A percentile compares a stretch with the other conserved stretches of the same genome.
Evolutionary conservation across 2,329 filamentous ascomycete species (phyloP).

Genomic region (Cytospora paraplurivora): DNA sequence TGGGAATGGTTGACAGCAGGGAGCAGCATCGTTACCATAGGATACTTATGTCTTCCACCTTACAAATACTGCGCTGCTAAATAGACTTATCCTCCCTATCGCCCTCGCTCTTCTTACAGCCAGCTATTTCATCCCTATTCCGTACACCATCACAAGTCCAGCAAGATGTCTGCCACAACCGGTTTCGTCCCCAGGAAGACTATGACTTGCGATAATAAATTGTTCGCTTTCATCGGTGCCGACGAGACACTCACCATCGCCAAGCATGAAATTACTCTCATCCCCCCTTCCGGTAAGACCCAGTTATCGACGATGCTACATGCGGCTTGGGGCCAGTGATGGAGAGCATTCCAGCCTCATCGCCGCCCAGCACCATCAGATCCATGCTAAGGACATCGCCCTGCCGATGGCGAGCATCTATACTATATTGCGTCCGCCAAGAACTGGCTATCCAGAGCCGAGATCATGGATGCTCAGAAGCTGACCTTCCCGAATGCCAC

Average conservation of each 20-base stretch:
- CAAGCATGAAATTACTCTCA: slow-evolving; percentile 24
- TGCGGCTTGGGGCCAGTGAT: slow-evolving; percentile 29
- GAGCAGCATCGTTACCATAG: too few species aligned
- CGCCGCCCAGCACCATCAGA: slow-evolving; percentile 10
- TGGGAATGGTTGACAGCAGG: background rate
- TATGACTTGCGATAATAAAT: slow-evolving; percentile 9
- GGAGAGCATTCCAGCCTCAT: slow-evolving; percentile 17
- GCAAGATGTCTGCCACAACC: background rate
- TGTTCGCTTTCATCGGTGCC: slow-evolving; percentile 21
- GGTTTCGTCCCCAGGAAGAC: background rate
- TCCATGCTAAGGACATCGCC: slow-evolving; percentile 24
- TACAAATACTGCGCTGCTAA: background rate
- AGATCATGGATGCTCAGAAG: slow-evolving; percentile 30
- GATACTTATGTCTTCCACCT: too few species aligned
- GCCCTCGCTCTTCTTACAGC: background rate
- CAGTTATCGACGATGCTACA: slow-evolving; percentile 28
- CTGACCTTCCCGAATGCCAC: slow-evolving; percentile 28
- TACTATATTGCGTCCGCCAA: slow-evolving; percentile 26
- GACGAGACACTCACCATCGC: slow-evolving; percentile 24
- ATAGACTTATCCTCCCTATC: background rate
- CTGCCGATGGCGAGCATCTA: slow-evolving; percentile 28
- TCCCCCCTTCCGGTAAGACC: slow-evolving; percentile 22
- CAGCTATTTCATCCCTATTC: background rate
- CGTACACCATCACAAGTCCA: background rate
- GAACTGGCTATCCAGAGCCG: slow-evolving; percentile 28